Percentiles rank a stretch among this genome's conserved stretches.
Conservation (phyloP, 1,284 basidiomycete genomes). For the Sphaerobolus stellatus region DNA sequence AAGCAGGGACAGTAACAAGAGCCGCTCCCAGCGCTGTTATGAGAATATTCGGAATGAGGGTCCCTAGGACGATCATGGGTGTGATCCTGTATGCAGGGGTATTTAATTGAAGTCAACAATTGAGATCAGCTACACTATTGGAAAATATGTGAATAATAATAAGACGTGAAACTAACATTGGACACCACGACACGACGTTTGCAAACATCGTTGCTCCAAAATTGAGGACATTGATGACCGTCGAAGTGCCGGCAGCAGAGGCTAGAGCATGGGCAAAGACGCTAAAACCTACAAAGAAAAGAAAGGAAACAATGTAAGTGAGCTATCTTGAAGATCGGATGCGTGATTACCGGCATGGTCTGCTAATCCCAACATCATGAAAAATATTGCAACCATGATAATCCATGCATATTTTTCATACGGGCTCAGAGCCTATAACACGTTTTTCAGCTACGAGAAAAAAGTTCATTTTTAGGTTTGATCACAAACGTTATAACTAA, state of each 20-base stretch:
- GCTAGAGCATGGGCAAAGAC: too few relatives aligned
- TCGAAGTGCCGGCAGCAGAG: too few relatives aligned
- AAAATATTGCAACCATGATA: conserved; percentile 4
- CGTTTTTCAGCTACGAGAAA: too few relatives aligned
- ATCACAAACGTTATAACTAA: conserved; percentile 5
- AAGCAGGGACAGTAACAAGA: conserved; percentile 53
- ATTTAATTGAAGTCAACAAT: conserved; percentile 48
- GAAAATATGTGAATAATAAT: background rate
- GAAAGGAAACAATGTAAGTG: too few relatives aligned
- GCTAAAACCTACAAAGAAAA: too few relatives aligned
- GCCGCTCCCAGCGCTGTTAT: conserved; percentile 55
- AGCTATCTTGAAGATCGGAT: background rate
- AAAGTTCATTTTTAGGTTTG: too few relatives aligned
- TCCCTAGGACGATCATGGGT: conserved; percentile 52
- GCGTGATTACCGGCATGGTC: conserved; percentile 11
- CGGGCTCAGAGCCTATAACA: conserved; percentile 5
- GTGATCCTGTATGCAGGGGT: conserved; percentile 50
- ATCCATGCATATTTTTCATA: conserved; percentile 11
- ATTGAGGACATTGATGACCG: conserved; percentile 48
- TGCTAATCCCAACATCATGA: conserved; percentile 3
- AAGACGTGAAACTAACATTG: background rate
- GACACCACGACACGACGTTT: conserved; percentile 43
- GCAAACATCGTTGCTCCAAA: conserved; percentile 63
- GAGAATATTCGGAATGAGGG: conserved; percentile 56
- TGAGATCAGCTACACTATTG: conserved; percentile 54